A percentile compares a stretch with the other conserved stretches of the same genome.
Conservation (phyloP, 768 basidiomycete genomes). For the Dioszegia aurantiaca region DNA sequence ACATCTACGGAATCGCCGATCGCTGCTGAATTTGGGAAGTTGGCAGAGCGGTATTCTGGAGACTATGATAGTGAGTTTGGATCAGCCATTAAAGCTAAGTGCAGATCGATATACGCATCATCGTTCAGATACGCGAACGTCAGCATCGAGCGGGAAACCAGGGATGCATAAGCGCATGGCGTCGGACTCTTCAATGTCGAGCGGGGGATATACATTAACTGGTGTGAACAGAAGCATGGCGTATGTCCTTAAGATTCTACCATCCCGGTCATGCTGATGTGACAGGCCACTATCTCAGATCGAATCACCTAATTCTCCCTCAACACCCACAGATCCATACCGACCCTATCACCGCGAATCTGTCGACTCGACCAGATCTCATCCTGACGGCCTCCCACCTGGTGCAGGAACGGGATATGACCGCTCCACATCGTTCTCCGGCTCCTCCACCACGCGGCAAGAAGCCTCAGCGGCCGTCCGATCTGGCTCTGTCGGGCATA, state of each 20-base stretch:
- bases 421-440: conserved; percentile 49
- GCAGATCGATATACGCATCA: conserved; percentile 4
- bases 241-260: too few relatives aligned
- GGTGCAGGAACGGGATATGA: conserved; percentile 30
- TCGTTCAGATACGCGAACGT: background rate
- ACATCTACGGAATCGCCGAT: conserved; percentile 11
- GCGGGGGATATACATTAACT: conserved; percentile 39
- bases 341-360: conserved; percentile 38
- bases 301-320: conserved; percentile 38
- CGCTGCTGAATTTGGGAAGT: conserved; percentile 8
- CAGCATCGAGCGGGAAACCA: conserved; percentile 10
- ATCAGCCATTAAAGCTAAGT: background rate
- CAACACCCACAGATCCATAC: conserved; percentile 36
- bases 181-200: conserved; percentile 45
- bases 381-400: conserved; percentile 33
- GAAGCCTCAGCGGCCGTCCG: conserved; percentile 36
- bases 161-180: conserved; percentile 39
- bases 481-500: conserved; percentile 42
- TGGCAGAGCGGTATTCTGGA: conserved; percentile 8
- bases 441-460: conserved; percentile 29
- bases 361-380: conserved; percentile 43
- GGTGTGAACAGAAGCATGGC: conserved; percentile 3
- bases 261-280: conserved; percentile 8
- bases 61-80: conserved; percentile 13
- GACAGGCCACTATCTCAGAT: conserved; percentile 39